These are phyloP conservation scores for Ascomycota sp. DNA, from an alignment of 2,329 filamentous ascomycete species.

Conservation along the genomic window DNA sequence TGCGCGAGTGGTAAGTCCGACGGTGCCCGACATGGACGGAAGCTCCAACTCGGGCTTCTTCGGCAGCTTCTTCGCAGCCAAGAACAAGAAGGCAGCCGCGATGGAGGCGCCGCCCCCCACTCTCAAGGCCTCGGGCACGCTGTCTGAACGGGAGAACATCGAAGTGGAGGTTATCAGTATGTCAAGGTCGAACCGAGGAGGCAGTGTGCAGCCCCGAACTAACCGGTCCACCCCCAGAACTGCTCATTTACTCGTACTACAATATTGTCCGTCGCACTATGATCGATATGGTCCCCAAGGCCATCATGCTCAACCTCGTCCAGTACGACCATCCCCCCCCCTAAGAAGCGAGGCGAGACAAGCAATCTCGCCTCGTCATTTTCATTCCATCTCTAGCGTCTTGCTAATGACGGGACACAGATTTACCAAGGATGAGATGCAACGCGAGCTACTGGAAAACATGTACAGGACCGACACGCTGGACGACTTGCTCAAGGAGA, in stretches of 20 bases:
- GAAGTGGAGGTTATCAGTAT: slow-evolving; percentile 96
- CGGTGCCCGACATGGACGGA: slow-evolving; percentile 28
- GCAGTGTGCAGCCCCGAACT: neutral
- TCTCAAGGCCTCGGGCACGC: slow-evolving; percentile 78
- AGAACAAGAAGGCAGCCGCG: slow-evolving; percentile 99
- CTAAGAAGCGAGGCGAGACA: too few relatives aligned
- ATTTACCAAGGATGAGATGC: slow-evolving; percentile 95
- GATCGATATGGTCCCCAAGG: slow-evolving; percentile 99
- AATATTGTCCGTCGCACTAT: slow-evolving; percentile 96
- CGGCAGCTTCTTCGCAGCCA: slow-evolving; percentile 92
- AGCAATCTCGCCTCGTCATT: neutral
- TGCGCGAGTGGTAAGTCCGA: slow-evolving; percentile 53
- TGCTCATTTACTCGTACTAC: slow-evolving; percentile 89
- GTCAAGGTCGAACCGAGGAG: slow-evolving; percentile 13
- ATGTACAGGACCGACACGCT: slow-evolving; percentile 85
- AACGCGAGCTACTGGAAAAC: slow-evolving; percentile 84
- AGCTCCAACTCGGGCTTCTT: slow-evolving; percentile 63
- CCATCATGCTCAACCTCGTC: slow-evolving; percentile 92
- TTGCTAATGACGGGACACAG: slow-evolving; percentile 20
- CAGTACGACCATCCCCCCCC: slow-evolving; percentile 42
- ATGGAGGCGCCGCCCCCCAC: slow-evolving; percentile 90
- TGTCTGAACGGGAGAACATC: slow-evolving; percentile 82
- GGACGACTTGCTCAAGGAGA: slow-evolving; percentile 90
- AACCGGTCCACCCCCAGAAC: slow-evolving; percentile 30
- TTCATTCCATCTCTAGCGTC: neutral